These are phyloP conservation scores for Periconia sp. DNA, from an alignment of 2,329 filamentous ascomycete genomes.

Conservation along the genomic window DNA sequence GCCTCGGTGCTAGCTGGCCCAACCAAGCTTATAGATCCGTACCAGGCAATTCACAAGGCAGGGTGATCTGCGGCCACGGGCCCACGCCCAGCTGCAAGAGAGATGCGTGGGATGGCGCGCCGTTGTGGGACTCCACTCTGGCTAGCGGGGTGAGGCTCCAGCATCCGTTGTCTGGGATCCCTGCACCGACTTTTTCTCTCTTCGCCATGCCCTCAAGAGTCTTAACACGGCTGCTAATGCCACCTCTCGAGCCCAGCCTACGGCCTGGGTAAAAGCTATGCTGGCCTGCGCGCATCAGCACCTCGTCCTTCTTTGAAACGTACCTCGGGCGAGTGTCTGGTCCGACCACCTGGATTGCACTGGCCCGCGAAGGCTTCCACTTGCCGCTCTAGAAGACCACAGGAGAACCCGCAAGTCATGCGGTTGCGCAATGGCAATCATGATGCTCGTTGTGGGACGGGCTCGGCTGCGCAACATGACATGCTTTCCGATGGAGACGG, in stretches of 20 bases:
- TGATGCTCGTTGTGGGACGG: conserved; percentile 6
- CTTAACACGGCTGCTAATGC: conserved; percentile 1
- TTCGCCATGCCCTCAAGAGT: conserved; percentile 4
- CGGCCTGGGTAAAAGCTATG: not conserved
- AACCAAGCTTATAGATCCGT: conserved; percentile 19
- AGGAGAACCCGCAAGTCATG: conserved; percentile 5
- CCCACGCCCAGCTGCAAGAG: conserved; percentile 32
- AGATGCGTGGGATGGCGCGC: conserved; percentile 35
- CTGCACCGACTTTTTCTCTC: conserved; percentile 3
- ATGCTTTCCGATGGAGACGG: conserved; percentile 7
- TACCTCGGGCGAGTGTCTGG: conserved; percentile 4
- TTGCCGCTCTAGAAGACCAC: conserved; percentile 4
- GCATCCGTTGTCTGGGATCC: conserved; percentile 19
- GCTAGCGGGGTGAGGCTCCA: conserved; percentile 26
- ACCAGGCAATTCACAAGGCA: conserved; percentile 25
- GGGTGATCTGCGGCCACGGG: conserved; percentile 41
- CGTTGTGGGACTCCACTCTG: conserved; percentile 30
- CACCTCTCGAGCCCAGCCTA: not conserved
- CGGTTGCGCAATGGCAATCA: conserved; percentile 5
- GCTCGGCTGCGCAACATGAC: conserved; percentile 10
- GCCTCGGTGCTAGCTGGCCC: conserved; percentile 23
- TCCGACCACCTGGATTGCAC: conserved; percentile 1
- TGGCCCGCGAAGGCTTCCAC: conserved; percentile 3
- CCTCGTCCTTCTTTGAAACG: conserved; percentile 1
- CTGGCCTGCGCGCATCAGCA: not conserved